Evolutionary conservation across 2,329 filamentous ascomycete genomes (phyloP).

Genomic region (Mollisiaceae sp.): DNA sequence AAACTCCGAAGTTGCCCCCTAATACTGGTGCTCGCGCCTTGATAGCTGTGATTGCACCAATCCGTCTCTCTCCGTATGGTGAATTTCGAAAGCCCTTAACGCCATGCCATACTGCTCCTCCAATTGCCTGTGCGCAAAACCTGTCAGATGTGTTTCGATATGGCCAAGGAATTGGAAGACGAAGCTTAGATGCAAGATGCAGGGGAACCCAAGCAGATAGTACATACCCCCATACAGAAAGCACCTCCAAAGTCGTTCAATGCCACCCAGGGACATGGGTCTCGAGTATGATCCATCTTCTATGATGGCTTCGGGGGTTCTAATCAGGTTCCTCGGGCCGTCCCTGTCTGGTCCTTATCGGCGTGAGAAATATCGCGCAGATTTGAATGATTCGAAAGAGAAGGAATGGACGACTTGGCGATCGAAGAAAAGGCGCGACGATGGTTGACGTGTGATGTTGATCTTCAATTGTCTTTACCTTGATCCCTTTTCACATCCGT

Average conservation of each 20-base stretch:
- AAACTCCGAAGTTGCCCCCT: slow-evolving; percentile 97
- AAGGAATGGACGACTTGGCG: not conserved
- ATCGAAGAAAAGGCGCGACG: not conserved
- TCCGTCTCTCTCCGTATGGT: slow-evolving; percentile 90
- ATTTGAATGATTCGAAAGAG: not conserved
- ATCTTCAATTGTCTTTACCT: not conserved
- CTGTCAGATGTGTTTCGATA: slow-evolving; percentile 31
- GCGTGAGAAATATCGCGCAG: not conserved
- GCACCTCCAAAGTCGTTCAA: slow-evolving; percentile 98
- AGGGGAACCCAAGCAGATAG: slow-evolving; percentile 20
- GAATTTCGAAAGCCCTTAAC: slow-evolving; percentile 93
- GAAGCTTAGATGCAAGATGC: slow-evolving; percentile 5
- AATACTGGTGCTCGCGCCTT: slow-evolving; percentile 96
- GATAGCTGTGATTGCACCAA: slow-evolving; percentile 95
- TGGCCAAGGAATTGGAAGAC: slow-evolving; percentile 3
- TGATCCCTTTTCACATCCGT: slow-evolving; percentile 3
- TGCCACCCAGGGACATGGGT: slow-evolving; percentile 96
- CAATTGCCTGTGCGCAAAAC: slow-evolving; percentile 61
- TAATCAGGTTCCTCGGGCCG: slow-evolving; percentile 8
- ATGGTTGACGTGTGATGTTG: not conserved
- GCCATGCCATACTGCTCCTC: slow-evolving; percentile 91
- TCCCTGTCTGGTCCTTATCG: not conserved
- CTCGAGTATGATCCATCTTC: slow-evolving; percentile 90
- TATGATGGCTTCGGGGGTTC: slow-evolving; percentile 33
- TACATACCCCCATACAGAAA: slow-evolving; percentile 90